Percentiles rank a stretch among this genome's conserved stretches.
phyloP scores from a whole-genome alignment of 768 basidiomycete genomes.

The Obba rivulosa region DNA sequence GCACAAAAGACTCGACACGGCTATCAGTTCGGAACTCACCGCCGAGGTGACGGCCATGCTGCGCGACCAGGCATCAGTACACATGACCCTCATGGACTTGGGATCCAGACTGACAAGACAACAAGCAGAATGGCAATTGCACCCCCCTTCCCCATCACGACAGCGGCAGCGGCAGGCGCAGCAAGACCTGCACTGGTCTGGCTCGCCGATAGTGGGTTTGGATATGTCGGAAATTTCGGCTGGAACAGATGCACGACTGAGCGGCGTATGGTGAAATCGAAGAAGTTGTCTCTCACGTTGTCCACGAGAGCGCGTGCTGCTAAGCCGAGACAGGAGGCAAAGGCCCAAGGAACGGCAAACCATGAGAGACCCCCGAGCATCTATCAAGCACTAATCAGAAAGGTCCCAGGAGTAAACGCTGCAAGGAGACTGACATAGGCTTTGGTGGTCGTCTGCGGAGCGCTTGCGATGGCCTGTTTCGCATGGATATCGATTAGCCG shows the following conservation, averaged over 20 bases:
- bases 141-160: slow-evolving; percentile 30
- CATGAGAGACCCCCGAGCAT: slow-evolving; percentile 56
- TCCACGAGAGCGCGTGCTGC: slow-evolving; percentile 25
- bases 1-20: slow-evolving; percentile 32
- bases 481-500: background rate
- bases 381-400: slow-evolving; percentile 17
- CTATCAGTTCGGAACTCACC: slow-evolving; percentile 31
- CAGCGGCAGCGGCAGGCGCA: slow-evolving; percentile 30
- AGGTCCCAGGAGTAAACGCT: too few relatives aligned
- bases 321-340: slow-evolving; percentile 39
- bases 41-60: slow-evolving; percentile 38
- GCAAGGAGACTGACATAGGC: slow-evolving; percentile 35
- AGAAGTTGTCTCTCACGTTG: too few relatives aligned
- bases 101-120: slow-evolving; percentile 18
- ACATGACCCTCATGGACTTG: background rate
- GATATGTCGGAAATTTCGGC: slow-evolving; percentile 50
- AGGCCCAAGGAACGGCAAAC: slow-evolving; percentile 40
- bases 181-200: slow-evolving; percentile 37
- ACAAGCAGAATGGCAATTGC: slow-evolving; percentile 32
- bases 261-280: background rate
- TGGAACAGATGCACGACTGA: too few relatives aligned
- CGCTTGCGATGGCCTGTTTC: slow-evolving; percentile 43
- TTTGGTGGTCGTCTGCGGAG: slow-evolving; percentile 44
- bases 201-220: slow-evolving; percentile 21
- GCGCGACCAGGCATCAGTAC: slow-evolving; percentile 24